Evolutionary conservation across 2,329 filamentous ascomycete genomes (phyloP).

Genomic region (Pseudocercospora pini-densiflorae): DNA sequence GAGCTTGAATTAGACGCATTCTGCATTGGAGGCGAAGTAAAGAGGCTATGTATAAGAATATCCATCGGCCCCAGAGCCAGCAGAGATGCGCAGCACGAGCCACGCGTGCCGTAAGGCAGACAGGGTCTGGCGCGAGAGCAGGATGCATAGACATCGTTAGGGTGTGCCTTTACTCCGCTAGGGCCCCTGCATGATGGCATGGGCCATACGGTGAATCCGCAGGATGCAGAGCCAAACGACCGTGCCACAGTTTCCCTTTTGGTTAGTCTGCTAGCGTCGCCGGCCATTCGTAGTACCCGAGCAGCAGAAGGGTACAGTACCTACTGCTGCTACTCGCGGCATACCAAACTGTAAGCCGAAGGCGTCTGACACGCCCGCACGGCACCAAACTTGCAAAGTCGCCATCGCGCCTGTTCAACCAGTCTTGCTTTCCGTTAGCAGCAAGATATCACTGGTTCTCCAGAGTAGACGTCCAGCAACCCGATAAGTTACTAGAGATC

Average conservation of each 20-base stretch:
- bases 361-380: not conserved
- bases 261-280: constrained; percentile 4
- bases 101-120: constrained; percentile 23
- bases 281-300: constrained; percentile 20
- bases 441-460: not conserved
- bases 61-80: constrained; percentile 29
- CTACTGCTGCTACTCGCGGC: constrained; percentile 12
- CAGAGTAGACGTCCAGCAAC: not conserved
- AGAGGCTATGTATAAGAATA: constrained; percentile 38
- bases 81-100: constrained; percentile 35
- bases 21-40: constrained; percentile 34
- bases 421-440: not conserved
- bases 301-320: constrained; percentile 67
- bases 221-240: constrained; percentile 21
- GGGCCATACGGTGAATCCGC: constrained; percentile 19
- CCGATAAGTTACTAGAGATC: constrained; percentile 1
- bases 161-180: constrained; percentile 23
- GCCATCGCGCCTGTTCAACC: not conserved
- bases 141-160: constrained; percentile 27
- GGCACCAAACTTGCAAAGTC: not conserved
- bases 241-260: constrained; percentile 18
- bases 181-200: constrained; percentile 25
- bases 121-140: constrained; percentile 20
- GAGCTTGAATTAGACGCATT: constrained; percentile 25
- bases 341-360: constrained; percentile 19